Conservation (phyloP, 1,284 basidiomycete genomes). For the Cryptococcus sp. region DNA sequence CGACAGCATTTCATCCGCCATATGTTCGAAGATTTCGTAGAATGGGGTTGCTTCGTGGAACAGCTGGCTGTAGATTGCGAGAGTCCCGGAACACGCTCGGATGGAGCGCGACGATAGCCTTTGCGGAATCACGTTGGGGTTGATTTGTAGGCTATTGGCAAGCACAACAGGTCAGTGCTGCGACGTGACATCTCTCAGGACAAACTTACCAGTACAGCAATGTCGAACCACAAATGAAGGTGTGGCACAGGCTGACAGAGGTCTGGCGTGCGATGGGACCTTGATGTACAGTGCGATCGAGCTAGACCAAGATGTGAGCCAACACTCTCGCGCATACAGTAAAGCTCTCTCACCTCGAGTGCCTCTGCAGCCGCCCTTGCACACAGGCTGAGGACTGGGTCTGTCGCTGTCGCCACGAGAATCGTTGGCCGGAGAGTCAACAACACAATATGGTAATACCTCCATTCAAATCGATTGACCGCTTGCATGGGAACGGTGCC, state of each 20-base stretch:
- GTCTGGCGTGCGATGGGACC: slow-evolving; percentile 14
- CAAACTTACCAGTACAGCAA: slow-evolving; percentile 22
- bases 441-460: slow-evolving; percentile 23
- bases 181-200: background rate
- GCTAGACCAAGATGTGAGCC: slow-evolving; percentile 7
- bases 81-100: slow-evolving; percentile 23
- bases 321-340: background rate
- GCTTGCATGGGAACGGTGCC: slow-evolving; percentile 11
- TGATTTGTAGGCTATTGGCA: slow-evolving; percentile 11
- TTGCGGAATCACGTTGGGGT: slow-evolving; percentile 15
- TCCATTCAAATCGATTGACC: slow-evolving; percentile 17
- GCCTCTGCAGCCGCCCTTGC: slow-evolving; percentile 25
- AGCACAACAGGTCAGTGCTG: background rate
- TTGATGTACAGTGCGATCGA: slow-evolving; percentile 23
- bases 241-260: slow-evolving; percentile 16
- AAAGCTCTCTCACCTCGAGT: slow-evolving; percentile 21
- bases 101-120: slow-evolving; percentile 19
- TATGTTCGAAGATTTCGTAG: slow-evolving; percentile 22
- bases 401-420: slow-evolving; percentile 10
- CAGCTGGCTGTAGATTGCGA: slow-evolving; percentile 23
- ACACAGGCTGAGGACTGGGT: slow-evolving; percentile 21
- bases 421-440: slow-evolving; percentile 18
- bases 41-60: slow-evolving; percentile 23
- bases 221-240: slow-evolving; percentile 23
- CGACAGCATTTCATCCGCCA: slow-evolving; percentile 22